Base-by-base conservation (phyloP, 345 rosid genomes). In the Lenwebbia sp. region DNA sequence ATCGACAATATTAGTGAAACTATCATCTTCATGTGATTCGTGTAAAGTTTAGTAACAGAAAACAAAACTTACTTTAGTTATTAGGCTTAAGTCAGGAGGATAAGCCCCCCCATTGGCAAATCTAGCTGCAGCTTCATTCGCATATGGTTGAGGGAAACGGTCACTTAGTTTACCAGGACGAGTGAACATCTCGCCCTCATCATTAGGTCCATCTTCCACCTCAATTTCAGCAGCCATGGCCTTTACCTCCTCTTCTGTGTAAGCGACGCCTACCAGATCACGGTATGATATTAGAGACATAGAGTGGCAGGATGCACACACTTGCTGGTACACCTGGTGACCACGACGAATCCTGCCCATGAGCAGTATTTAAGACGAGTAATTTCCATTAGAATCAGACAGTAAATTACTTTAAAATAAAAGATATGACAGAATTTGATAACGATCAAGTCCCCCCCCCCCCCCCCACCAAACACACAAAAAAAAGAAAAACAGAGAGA, bases 151-250 rank as follows among this genome's bases (percentile, higher is more conserved):
- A 86, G 99, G 98, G 84, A 96, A 91, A 56, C 98, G 99, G 90
- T 96, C 99, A 86, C 99, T 95, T 88, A 98, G 98, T 92, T 96
- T 96, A 86, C 99, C 99, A 84, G 99, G 98, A 86, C 99, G 98
- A 13, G 96, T 93, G 89, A 94, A 98, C 99, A 93, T 95, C 92
- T 98, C 99, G 86, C 99, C 98, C 96, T 98, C 99, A 90, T 98
- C 99, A 88, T 98, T 98, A 87, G 99, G 99, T 83, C 99, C 99
- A 90, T 98, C 99, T 83, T 89, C 96, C 28, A 96, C 99, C 93
- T 98, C 99, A 85, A 98, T 95, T 91, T 98, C 99, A 86, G 99
- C 99, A 54, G 99, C 99, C 99, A 98, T 98, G 70, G 99, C 99
- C 90, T 98, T 98, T 37, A 92, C 91, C 91, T 98, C 99, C 82